Base-by-base conservation (phyloP, 257 asterid species). In the Ballota nigra region DNA sequence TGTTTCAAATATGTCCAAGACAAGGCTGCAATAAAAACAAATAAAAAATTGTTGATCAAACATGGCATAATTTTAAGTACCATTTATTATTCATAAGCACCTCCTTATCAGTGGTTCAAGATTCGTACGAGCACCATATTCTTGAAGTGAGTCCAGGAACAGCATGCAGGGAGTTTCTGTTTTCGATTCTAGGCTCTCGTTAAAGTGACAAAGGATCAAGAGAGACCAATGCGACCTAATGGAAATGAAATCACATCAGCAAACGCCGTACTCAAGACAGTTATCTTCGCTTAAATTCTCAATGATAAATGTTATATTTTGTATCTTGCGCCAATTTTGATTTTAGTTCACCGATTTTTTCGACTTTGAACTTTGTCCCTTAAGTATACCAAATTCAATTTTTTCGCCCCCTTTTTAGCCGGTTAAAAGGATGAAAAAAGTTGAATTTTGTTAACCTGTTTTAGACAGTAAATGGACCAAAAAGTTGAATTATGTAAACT, bases 191-290 rank as follows among this genome's bases (percentile, higher is more conserved):
- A 68, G 22, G 70, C 83, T 76, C 82, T 72, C 85, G 1, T 83
- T 88, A 53, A 90, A 77, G 81, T 90, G 76, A 69, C 95, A 88
- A 28, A 85, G 78, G 77, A 90, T 85, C 76, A 90, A 66, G 58
- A 90, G 97, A 77, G 82, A 84, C 97, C 95, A 86, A 31, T 90
- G 92, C n/a, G 49, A 68, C 92, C 96, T 90, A 70, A 58, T 29
- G 56, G 53, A 72, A 5, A 49, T 36, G 13, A 10, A 43, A 62
- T 19, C 38, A 13, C 49, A 57, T 72, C 28, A 55, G 73, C 20
- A 22, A 57, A 45, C 24, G 15, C 23, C 6, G 45, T 4, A 26
- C 10, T 28, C 36, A 56, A 58, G 68, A n/a, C n/a, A n/a, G 4
- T 75, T 24, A 43, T 12, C 5, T 45, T 19, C 23, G 23, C 18